Evolutionary conservation across 1,284 basidiomycete species (phyloP), one percentile per base, ranked within the genome.

Genomic region (Cystobasidiaceae sp.): DNA sequence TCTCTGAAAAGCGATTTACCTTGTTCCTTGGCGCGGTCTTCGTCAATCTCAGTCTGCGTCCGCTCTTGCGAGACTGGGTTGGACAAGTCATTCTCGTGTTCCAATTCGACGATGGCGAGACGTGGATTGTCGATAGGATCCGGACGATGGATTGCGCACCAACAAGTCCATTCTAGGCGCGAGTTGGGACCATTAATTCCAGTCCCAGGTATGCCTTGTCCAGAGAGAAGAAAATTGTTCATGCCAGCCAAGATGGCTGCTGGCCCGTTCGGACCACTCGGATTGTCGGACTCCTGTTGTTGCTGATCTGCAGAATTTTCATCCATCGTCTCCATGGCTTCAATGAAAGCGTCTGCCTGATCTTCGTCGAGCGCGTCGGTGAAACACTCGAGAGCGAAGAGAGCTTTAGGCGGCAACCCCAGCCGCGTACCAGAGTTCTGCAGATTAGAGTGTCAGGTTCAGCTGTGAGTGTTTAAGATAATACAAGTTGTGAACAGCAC

Each of bases 61-160:
- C 67, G 58, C 32, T 63, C 58, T 8, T 68, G 72, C 43, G 58
- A 58, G 8, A 91, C 78, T 0, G 90, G 90, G 71, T 92, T 91
- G 73, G 85, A 77, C 0, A 74, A 71, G 74, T 93, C 90, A 51
- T 80, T 77, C 72, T 91, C 88, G 23, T 90, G 80, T 76, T 93
- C 90, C 70, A 93, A 89, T 74, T 93, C 90, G 72, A 93, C 81
- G 33, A 90, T 81, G 70, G 90, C 82, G 55, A 82, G 73, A 59
- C 76, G 71, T 68, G 64, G 72, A 55, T 67, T 73, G 66, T 44
- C 75, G 41, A 72, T 71, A 68, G 25, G 67, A 51, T 72, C 45
- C 70, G 84, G 84, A 9, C 86, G 81, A 75, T 92, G 89, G 0
- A 87, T 83, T 0, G 88, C 89, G 70, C 88, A 90, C 88, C 89